Conservation (phyloP, 768 basidiomycete species). For the Kwoniella dendrophila region DNA sequence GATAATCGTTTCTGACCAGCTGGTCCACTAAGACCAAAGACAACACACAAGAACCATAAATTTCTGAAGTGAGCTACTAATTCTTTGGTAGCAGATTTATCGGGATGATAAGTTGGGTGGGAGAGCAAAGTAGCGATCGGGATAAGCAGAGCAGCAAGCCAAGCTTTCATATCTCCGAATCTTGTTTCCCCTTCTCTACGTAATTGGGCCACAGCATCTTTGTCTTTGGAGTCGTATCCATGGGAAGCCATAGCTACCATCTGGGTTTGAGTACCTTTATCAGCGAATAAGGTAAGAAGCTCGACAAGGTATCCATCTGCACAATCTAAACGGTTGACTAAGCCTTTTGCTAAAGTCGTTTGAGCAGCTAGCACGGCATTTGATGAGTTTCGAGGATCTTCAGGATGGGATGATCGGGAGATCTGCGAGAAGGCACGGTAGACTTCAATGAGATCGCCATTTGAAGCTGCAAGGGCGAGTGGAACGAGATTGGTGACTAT, state of each 20-base stretch:
- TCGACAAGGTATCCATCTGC: conserved; percentile 81
- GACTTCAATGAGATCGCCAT: conserved; percentile 77
- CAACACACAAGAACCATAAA: conserved; percentile 88
- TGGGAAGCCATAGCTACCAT: conserved; percentile 62
- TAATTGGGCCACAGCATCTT: conserved; percentile 32
- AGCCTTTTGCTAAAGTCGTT: conserved; percentile 80
- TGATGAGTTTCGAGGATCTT: conserved; percentile 83
- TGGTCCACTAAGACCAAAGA: conserved; percentile 73
- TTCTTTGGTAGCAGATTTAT: conserved; percentile 63
- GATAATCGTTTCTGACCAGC: conserved; percentile 60
- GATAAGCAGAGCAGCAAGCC: conserved; percentile 81
- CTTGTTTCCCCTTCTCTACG: conserved; percentile 46
- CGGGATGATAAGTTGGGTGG: conserved; percentile 70
- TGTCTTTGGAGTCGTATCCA: conserved; percentile 67
- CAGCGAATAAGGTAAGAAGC: conserved; percentile 78
- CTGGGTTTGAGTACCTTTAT: conserved; percentile 89
- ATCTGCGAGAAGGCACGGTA: conserved; percentile 80
- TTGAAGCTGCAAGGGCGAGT: conserved; percentile 76
- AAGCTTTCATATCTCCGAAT: conserved; percentile 65
- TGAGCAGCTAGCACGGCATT: conserved; percentile 93
- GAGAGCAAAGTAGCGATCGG: conserved; percentile 85
- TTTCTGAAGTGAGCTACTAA: conserved; percentile 81
- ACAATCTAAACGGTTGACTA: conserved; percentile 72
- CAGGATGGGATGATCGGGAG: conserved; percentile 81
- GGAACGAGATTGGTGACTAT: conserved; percentile 91